phyloP scores from a whole-genome alignment of 2,329 filamentous ascomycete species.

The Beauveria australis region DNA sequence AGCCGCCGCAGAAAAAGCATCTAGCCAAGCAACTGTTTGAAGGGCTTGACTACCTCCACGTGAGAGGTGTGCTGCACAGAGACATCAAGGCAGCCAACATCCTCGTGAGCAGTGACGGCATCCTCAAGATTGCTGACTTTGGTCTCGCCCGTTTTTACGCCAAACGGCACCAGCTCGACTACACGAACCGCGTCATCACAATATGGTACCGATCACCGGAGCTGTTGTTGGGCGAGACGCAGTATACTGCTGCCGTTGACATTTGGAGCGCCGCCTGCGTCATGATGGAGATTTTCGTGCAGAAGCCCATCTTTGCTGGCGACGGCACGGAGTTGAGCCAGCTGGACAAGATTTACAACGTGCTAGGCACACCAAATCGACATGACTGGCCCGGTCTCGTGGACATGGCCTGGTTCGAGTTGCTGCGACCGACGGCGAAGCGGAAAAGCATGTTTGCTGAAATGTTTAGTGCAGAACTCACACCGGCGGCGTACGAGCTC shows the following conservation, averaged over 20 bases:
- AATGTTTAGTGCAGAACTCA: slow-evolving; percentile 70
- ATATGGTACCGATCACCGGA: slow-evolving; percentile 96
- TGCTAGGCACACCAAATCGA: slow-evolving; percentile 80
- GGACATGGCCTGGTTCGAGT: slow-evolving; percentile 97
- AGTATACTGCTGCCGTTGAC: slow-evolving; percentile 83
- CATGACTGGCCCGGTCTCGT: slow-evolving; percentile 80
- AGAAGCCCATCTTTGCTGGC: slow-evolving; percentile 87
- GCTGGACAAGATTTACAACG: slow-evolving; percentile 90
- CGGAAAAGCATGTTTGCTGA: slow-evolving; percentile 71
- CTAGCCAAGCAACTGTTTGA: slow-evolving; percentile 89
- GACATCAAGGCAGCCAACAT: slow-evolving; percentile 99
- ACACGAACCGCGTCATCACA: slow-evolving; percentile 97
- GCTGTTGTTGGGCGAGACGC: slow-evolving; percentile 80
- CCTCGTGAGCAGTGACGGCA: slow-evolving; percentile 79
- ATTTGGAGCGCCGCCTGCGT: slow-evolving; percentile 98
- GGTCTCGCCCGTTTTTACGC: slow-evolving; percentile 93
- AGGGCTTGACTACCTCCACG: slow-evolving; percentile 87
- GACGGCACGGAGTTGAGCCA: slow-evolving; percentile 95
- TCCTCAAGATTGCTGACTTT: slow-evolving; percentile 91
- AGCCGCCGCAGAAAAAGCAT: slow-evolving; percentile 82
- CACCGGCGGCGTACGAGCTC: slow-evolving; percentile 74
- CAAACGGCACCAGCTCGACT: slow-evolving; percentile 84
- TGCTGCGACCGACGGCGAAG: slow-evolving; percentile 70
- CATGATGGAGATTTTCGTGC: slow-evolving; percentile 91
- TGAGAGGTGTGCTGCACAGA: slow-evolving; percentile 85